Evolutionary conservation across 2,329 filamentous ascomycete species (phyloP).

Genomic region (Aureobasidium sp.): DNA sequence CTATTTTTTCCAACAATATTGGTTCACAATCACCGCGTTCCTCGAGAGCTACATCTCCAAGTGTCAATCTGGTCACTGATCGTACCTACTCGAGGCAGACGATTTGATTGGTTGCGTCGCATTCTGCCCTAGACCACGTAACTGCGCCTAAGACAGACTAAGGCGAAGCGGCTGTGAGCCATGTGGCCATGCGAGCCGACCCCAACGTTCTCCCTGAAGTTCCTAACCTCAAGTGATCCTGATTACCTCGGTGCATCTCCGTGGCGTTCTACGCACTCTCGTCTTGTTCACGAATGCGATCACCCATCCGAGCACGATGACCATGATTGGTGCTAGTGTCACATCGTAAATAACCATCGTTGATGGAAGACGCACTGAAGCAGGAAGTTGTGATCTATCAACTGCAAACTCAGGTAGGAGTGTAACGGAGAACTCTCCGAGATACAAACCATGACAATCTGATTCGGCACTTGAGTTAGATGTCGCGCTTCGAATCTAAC

Average conservation of each 20-base stretch:
- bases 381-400: background rate
- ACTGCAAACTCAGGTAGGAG: background rate
- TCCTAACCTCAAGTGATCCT: background rate
- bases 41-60: background rate
- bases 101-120: conserved; percentile 8
- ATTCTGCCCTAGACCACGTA: background rate
- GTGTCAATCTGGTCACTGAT: background rate
- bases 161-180: background rate
- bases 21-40: background rate
- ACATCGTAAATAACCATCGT: background rate
- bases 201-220: conserved; percentile 4
- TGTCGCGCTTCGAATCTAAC: background rate
- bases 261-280: background rate
- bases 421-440: background rate
- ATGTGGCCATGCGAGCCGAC: conserved; percentile 11
- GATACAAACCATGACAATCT: background rate
- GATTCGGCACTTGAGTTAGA: background rate
- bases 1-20: background rate
- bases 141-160: background rate
- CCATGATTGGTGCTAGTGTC: background rate
- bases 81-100: background rate
- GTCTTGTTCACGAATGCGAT: background rate
- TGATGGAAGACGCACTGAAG: background rate
- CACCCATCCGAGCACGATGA: background rate
- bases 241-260: background rate